phyloP scores from a whole-genome alignment of 1,284 basidiomycete species.

The Pseudozyma thailandica region DNA sequence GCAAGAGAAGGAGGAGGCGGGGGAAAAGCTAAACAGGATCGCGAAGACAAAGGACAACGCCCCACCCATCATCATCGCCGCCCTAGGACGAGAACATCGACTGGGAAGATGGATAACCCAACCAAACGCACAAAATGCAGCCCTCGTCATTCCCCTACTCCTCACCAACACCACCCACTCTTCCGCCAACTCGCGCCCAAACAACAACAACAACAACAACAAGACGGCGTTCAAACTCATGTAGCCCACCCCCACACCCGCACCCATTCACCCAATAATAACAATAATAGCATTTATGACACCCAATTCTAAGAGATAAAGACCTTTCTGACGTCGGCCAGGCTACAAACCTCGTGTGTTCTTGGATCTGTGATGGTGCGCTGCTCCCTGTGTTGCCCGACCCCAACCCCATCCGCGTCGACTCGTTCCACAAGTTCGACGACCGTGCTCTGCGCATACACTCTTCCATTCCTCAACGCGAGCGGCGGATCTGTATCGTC shows the following conservation, averaged over 20 bases:
- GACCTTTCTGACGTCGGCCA: slow-evolving; percentile 77
- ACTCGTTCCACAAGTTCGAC: slow-evolving; percentile 81
- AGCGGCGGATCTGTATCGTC: slow-evolving; percentile 90
- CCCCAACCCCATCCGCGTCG: slow-evolving; percentile 68
- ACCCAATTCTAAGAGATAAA: slow-evolving; percentile 53
- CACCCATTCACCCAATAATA: background rate
- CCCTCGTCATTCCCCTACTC: slow-evolving; percentile 73
- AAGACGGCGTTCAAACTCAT: slow-evolving; percentile 7
- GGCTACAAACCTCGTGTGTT: slow-evolving; percentile 76
- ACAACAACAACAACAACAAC: background rate
- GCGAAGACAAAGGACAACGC: slow-evolving; percentile 41
- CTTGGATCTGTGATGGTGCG: too few species aligned
- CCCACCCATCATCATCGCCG: slow-evolving; percentile 76
- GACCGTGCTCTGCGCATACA: slow-evolving; percentile 87
- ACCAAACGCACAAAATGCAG: slow-evolving; percentile 79
- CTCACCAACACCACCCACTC: background rate
- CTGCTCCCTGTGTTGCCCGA: too few species aligned
- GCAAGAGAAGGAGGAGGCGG: background rate
- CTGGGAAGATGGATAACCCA: slow-evolving; percentile 86
- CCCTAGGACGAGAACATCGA: slow-evolving; percentile 85
- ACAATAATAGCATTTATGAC: background rate
- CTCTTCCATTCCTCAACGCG: slow-evolving; percentile 90
- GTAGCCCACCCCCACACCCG: background rate
- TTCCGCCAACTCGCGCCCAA: too few species aligned
- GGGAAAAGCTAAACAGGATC: slow-evolving; percentile 5